Evolutionary conservation across 768 basidiomycete species (phyloP), one percentile per base, ranked within the genome.

Genomic region (Lentinula sp.): DNA sequence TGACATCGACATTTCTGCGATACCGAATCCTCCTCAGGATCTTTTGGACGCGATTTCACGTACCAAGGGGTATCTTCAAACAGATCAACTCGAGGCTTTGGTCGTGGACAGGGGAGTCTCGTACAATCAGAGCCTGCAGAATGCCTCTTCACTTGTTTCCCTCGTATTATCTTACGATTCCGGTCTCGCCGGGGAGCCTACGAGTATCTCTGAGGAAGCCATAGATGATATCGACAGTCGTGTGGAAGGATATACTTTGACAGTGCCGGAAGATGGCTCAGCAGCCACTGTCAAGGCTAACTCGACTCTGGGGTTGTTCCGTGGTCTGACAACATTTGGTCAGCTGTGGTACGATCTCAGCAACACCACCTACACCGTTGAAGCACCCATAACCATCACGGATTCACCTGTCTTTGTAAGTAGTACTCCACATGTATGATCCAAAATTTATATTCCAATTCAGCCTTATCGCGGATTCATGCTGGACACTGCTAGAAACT

Each of bases 401-500:
- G 89, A 92, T 69, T 66, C 76, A 2, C 88, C 90, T 18, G 83
- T 83, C 12, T 91, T 82, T 75, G 86, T 87, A 68, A 57, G 84
- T 78, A 46, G 10, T 15, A 37, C 49, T 32, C 36, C 43, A 52
- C 20, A 28, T 49, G 55, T 32, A 33, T 18, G 1, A 10, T 52
- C 46, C 32, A 35, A 23, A 37, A 48, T 59, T 54, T 15, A 18
- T n/a, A 54, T 23, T 28, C 37, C 7, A 64, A 28, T 56, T 37
- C 55, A 88, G 87, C 86, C 87, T 0, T 90, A 86, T 69, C 83
- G 92, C 18, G 90, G 88, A 8, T 79, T 92, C 61, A 83, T 93
- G 83, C 79, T 94, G 10, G 92, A 94, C 69, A 93, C 91, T 0
- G 77, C 90, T 0, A 77, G 91, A 28, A 87, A 92, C 73, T 94